These are phyloP conservation scores for Penicillium sp. DNA, from an alignment of 2,329 filamentous ascomycete species.

Conservation along the genomic window DNA sequence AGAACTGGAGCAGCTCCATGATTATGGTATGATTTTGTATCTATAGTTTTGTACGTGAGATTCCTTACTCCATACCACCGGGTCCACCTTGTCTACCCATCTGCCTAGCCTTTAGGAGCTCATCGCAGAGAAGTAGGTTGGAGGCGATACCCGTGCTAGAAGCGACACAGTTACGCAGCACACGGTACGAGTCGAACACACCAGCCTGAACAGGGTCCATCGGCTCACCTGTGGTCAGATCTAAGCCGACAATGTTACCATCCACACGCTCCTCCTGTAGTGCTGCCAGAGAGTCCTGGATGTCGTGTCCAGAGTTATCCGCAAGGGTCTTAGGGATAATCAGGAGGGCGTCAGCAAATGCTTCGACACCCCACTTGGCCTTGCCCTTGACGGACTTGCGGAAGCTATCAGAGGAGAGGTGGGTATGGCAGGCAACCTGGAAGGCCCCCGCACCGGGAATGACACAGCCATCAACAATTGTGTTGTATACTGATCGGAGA, in stretches of 20 bases:
- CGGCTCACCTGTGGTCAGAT: constrained; percentile 83
- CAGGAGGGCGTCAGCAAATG: constrained; percentile 92
- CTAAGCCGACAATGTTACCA: constrained; percentile 83
- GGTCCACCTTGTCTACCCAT: constrained; percentile 66
- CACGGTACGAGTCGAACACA: constrained; percentile 94
- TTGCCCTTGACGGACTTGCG: constrained; percentile 94
- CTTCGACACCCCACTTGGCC: constrained; percentile 92
- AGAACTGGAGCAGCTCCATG: not conserved
- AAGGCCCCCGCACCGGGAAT: constrained; percentile 94
- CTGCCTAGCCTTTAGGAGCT: constrained; percentile 95
- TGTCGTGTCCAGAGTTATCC: constrained; percentile 93
- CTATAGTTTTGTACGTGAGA: constrained; percentile 31
- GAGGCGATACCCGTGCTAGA: constrained; percentile 94
- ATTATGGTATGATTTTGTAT: constrained; percentile 14
- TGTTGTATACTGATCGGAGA: constrained; percentile 96
- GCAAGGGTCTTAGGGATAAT: constrained; percentile 97
- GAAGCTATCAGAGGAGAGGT: constrained; percentile 86
- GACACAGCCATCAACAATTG: constrained; percentile 97
- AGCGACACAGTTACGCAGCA: constrained; percentile 89
- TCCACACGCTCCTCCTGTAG: constrained; percentile 86
- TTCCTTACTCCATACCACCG: constrained; percentile 48
- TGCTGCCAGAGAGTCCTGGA: constrained; percentile 88
- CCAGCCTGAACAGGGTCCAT: constrained; percentile 95
- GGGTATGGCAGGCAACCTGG: constrained; percentile 88
- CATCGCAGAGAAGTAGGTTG: constrained; percentile 93